Base-by-base conservation (phyloP, 345 rosid species). In the Euphorbia peplus region DNA sequence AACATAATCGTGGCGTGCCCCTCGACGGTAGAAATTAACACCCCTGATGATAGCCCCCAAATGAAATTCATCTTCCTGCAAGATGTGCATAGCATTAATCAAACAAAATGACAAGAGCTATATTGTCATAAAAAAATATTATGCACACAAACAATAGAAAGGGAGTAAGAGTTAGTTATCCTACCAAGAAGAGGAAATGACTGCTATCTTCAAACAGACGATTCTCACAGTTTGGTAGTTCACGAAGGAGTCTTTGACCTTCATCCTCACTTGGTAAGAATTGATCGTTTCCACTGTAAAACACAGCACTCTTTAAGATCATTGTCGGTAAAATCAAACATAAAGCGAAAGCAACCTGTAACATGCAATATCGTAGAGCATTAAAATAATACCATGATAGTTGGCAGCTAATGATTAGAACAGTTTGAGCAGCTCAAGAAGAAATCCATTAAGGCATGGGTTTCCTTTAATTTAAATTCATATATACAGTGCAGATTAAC, bases 181-280 rank as follows among this genome's bases (percentile, higher is more conserved):
- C 70, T 78, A 92, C 98, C 92, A 92, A 77, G 80, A 92, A 85
- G 58, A 89, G 86, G 67, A 83, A 89, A 81, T 91, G 98, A 21
- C 90, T 87, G 60, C 72, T 80, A 68, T 83, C 85, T 37, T 73
- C 47, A 67, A 87, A 89, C 30, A n/a, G 73, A 54, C 96, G 93
- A 42, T 58, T 80, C 69, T 82, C 89, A 73, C 90, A 72, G 69
- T 76, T 83, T 52, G 65, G 78, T 64, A 88, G 75, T 46, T 79
- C 75, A 62, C 39, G 65, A 21, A 72, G 73, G 63, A 90, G 87
- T 67, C 87, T 84, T 74, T 73, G 74, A 67, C 88, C 81, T 84
- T 93, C 98, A 66, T 66, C 86, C 76, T 59, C 58, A 77, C 93
- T 87, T 14, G 96, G 92, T 55, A 90, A 71, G 63, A 89, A 64